Evolutionary conservation across 2,329 filamentous ascomycete genomes (phyloP).

Genomic region (Xylariaceae sp.): DNA sequence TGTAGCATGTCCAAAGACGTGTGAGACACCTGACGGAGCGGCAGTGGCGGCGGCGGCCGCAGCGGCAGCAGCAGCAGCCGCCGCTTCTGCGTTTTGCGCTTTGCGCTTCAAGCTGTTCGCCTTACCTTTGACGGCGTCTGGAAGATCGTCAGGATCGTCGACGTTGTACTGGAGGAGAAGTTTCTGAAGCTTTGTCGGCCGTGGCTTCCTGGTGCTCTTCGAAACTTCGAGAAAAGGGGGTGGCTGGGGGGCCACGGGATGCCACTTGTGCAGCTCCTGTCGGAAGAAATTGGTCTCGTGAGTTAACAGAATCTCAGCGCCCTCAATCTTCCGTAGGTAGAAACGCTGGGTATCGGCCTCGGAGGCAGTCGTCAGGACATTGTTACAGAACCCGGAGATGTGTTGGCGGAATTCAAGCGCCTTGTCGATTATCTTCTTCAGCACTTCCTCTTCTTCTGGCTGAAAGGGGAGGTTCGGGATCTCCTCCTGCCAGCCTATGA

Average conservation of each 20-base stretch:
- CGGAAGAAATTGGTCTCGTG: slow-evolving; percentile 98
- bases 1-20: slow-evolving; percentile 26
- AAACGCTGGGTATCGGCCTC: slow-evolving; percentile 89
- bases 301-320: slow-evolving; percentile 84
- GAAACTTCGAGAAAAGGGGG: slow-evolving; percentile 84
- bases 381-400: slow-evolving; percentile 74
- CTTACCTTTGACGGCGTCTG: slow-evolving; percentile 75
- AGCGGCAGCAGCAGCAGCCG: slow-evolving; percentile 27
- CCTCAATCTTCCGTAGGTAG: slow-evolving; percentile 94
- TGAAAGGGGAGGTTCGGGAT: slow-evolving; percentile 80
- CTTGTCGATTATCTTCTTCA: slow-evolving; percentile 80
- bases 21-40: slow-evolving; percentile 12
- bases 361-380: slow-evolving; percentile 71
- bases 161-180: slow-evolving; percentile 85
- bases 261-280: slow-evolving; percentile 92
- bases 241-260: slow-evolving; percentile 77
- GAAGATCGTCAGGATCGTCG: slow-evolving; percentile 83
- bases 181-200: slow-evolving; percentile 95
- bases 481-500: slow-evolving; percentile 79
- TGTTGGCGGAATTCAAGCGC: slow-evolving; percentile 80
- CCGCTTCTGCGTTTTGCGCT: slow-evolving; percentile 53
- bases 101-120: slow-evolving; percentile 69
- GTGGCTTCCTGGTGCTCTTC: slow-evolving; percentile 87
- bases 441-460: slow-evolving; percentile 84
- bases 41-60: slow-evolving; percentile 22